Evolutionary conservation across 768 basidiomycete species (phyloP), one percentile per base, ranked within the genome.

Genomic region (Pleurotus ostreatus): DNA sequence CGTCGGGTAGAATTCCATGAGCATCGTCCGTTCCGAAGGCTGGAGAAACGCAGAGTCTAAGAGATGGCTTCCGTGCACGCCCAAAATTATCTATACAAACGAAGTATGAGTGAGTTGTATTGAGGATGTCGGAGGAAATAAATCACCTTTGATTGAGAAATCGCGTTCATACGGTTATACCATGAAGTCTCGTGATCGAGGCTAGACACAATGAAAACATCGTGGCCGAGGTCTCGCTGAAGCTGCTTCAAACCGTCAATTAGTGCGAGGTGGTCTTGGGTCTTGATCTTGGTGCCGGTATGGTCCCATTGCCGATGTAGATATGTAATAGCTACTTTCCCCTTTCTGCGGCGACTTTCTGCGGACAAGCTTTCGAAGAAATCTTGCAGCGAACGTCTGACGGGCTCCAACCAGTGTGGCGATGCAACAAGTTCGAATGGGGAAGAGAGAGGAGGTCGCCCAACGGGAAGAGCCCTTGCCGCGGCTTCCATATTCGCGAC

Each of bases 401-500:
- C 68, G 3, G 83, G 82, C 60, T 83, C 80, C 86, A 84, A 92
- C 92, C 92, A 94, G 44, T 78, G 66, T 46, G 75, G 68, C 4
- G 83, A 78, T 1, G 65, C 61, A n/a, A 76, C 69, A 41, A 79
- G 68, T 48, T 74, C 66, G 63, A 79, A 75, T 47, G 78, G 63
- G 49, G 78, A 63, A 39, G 75, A 67, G 69, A 78, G 79, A 4
- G 66, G 64, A 9, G 80, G 79, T 20, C 75, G 70, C 15, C 71
- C 67, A 1, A 40, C 49, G 12, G 68, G 46, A 3, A 70, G 34
- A 2, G 15, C n/a, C 15, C 41, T 47, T 47, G 67, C 70, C 0
- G 90, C 86, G 0, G 87, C 88, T n/a, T 81, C 78, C 46, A 85
- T 74, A 63, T 95, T 92, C 0, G 84, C 86, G 34, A 97, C 71